phyloP scores from a whole-genome alignment of 202 grass and related monocot species.

The Elaeis oleifera region DNA sequence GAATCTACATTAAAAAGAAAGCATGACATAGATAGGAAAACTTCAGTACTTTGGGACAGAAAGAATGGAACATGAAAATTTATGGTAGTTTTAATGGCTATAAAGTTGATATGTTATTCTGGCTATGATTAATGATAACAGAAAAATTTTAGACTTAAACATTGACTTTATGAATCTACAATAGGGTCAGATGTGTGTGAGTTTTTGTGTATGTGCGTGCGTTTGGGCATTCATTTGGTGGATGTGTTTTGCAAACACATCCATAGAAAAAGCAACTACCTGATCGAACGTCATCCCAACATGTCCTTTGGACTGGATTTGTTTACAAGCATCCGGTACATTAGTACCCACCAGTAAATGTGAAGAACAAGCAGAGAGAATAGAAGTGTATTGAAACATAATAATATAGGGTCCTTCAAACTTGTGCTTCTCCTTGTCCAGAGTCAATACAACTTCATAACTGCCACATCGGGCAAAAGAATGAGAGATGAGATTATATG shows the following conservation, averaged over 20 bases:
- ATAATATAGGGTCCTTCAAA: slow-evolving; percentile 16
- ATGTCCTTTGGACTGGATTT: not conserved
- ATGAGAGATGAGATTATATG: too few relatives aligned
- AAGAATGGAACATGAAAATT: too few relatives aligned
- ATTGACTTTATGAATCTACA: too few relatives aligned
- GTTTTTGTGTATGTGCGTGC: too few relatives aligned
- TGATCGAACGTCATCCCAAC: slow-evolving; percentile 1
- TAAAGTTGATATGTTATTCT: too few relatives aligned
- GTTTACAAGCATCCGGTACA: slow-evolving; percentile 1
- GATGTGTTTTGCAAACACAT: not conserved
- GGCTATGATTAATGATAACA: too few relatives aligned
- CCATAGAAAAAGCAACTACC: not conserved
- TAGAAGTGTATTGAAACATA: slow-evolving; percentile 12
- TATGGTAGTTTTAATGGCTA: too few relatives aligned
- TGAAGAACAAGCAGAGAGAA: slow-evolving; percentile 9
- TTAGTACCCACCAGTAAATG: slow-evolving; percentile 5
- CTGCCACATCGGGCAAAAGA: not conserved
- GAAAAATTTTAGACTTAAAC: too few relatives aligned
- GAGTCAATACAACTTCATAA: slow-evolving; percentile 8
- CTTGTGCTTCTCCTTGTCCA: slow-evolving; percentile 14
- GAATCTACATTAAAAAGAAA: slow-evolving; percentile 3
- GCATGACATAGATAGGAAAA: not conserved
- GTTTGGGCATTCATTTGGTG: too few relatives aligned
- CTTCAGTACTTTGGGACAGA: too few relatives aligned
- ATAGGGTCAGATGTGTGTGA: too few relatives aligned